A percentile compares a stretch with the other conserved stretches of the same genome.
These are phyloP conservation scores for Pterula multifida DNA, from an alignment of 1,284 basidiomycete species.

Conservation along the genomic window DNA sequence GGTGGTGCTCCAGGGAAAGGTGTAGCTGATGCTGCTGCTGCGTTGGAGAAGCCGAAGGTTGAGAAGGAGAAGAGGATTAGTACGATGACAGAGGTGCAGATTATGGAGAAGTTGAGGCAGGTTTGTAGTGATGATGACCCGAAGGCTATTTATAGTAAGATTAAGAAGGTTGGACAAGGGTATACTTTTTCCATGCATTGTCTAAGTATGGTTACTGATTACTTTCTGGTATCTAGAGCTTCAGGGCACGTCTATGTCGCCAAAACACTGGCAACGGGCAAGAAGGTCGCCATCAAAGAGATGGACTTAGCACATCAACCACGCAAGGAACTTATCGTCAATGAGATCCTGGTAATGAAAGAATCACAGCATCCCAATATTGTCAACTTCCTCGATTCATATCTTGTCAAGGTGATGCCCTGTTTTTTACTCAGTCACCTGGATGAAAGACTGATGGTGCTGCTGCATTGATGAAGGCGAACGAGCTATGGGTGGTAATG, in stretches of 20 bases:
- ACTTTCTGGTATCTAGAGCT: slow-evolving; percentile 42
- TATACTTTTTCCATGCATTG: slow-evolving; percentile 29
- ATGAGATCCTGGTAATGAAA: slow-evolving; percentile 98
- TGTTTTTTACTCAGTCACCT: too few species aligned
- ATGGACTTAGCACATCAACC: slow-evolving; percentile 97
- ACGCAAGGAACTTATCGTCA: slow-evolving; percentile 95
- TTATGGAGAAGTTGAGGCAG: slow-evolving; percentile 92
- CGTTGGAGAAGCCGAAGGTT: slow-evolving; percentile 56
- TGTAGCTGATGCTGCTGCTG: slow-evolving; percentile 67
- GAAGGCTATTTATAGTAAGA: slow-evolving; percentile 87
- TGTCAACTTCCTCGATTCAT: slow-evolving; percentile 93
- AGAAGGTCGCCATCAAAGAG: slow-evolving; percentile 98
- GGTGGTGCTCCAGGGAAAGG: slow-evolving; percentile 22
- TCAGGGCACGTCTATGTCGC: slow-evolving; percentile 99
- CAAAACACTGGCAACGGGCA: slow-evolving; percentile 77
- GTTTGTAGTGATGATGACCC: slow-evolving; percentile 87
- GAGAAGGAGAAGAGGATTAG: slow-evolving; percentile 78
- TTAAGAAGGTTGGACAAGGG: slow-evolving; percentile 98
- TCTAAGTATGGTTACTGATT: background rate
- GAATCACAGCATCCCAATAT: slow-evolving; percentile 98
- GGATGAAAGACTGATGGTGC: too few species aligned
- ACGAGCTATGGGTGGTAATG: slow-evolving; percentile 99
- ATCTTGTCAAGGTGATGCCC: too few species aligned
- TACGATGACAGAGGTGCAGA: slow-evolving; percentile 94
- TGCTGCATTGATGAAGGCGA: too few species aligned